phyloP scores from a whole-genome alignment of 1,284 basidiomycete genomes.

The Leccinum solheimii region DNA sequence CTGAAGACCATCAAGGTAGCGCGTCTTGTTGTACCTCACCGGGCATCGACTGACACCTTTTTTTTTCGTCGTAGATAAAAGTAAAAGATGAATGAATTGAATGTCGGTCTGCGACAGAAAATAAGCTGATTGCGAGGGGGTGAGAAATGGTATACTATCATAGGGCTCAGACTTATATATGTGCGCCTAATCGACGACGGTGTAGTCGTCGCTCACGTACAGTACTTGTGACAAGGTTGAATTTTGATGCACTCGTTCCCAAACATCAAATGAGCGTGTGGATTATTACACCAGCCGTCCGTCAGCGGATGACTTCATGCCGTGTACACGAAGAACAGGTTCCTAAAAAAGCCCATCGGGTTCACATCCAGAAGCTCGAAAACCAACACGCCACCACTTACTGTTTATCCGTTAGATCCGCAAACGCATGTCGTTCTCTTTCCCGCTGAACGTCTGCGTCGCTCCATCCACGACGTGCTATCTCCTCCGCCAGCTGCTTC shows the following conservation, averaged over 20 bases:
- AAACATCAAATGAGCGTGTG: not conserved
- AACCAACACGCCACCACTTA: constrained; percentile 13
- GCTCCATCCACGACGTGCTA: constrained; percentile 31
- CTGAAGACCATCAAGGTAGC: constrained; percentile 21
- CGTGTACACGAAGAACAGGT: no score
- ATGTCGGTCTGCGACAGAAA: not conserved
- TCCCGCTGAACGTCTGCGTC: constrained; percentile 36
- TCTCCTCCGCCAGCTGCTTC: constrained; percentile 19
- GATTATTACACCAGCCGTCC: constrained; percentile 1
- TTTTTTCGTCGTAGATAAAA: constrained; percentile 9
- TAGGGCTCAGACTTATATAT: constrained; percentile 16
- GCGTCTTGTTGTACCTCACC: not conserved
- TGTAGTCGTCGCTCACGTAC: constrained; percentile 10
- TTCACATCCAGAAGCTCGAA: constrained; percentile 1
- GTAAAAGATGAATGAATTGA: constrained; percentile 5
- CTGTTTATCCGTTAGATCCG: constrained; percentile 38
- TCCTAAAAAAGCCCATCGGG: constrained; percentile 3
- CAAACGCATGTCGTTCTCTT: constrained; percentile 37
- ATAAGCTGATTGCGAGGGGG: constrained; percentile 1
- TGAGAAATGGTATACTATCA: constrained; percentile 16
- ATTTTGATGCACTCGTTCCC: constrained; percentile 5
- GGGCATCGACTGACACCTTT: not conserved
- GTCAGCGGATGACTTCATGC: not conserved
- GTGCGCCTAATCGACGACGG: constrained; percentile 7
- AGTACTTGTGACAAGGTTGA: constrained; percentile 19